Conservation (phyloP, 75 land plant species). For the Azolla pinnata region DNA sequence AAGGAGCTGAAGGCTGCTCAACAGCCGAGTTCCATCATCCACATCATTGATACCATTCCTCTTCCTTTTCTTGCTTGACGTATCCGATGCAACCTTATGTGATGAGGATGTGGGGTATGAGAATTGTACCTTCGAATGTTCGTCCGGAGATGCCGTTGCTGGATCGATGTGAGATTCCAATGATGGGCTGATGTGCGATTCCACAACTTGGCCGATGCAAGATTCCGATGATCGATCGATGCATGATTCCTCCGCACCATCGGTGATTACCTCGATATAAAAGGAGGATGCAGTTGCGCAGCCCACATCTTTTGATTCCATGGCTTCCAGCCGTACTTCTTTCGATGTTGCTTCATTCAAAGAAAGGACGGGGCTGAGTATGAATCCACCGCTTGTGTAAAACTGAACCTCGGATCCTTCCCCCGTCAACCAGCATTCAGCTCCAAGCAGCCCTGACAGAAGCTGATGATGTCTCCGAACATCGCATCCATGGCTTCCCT, state of each 20-base stretch:
- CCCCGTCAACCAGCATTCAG: conserved; percentile 7
- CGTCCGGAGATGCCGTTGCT: background rate
- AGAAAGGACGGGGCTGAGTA: background rate
- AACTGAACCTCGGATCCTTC: conserved; percentile 7
- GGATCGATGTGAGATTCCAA: no score
- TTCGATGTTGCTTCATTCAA: background rate
- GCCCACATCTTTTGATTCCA: no score
- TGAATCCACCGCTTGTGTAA: background rate
- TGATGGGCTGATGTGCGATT: background rate
- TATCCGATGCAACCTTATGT: background rate
- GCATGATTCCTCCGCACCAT: background rate
- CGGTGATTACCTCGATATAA: no score
- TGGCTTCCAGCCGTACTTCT: no score
- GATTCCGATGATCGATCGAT: background rate
- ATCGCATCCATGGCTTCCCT: background rate
- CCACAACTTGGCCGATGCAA: background rate
- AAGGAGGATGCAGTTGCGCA: no score
- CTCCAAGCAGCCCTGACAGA: background rate
- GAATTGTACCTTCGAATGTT: no score
- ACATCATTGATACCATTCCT: conserved; percentile 14
- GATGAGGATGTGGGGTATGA: background rate
- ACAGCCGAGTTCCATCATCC: conserved; percentile 28
- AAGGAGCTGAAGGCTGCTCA: conserved; percentile 36
- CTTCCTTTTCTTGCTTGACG: conserved; percentile 19
- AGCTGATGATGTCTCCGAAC: background rate